phyloP scores from a whole-genome alignment of 2,329 filamentous ascomycete genomes.

The Penicillium sp. region DNA sequence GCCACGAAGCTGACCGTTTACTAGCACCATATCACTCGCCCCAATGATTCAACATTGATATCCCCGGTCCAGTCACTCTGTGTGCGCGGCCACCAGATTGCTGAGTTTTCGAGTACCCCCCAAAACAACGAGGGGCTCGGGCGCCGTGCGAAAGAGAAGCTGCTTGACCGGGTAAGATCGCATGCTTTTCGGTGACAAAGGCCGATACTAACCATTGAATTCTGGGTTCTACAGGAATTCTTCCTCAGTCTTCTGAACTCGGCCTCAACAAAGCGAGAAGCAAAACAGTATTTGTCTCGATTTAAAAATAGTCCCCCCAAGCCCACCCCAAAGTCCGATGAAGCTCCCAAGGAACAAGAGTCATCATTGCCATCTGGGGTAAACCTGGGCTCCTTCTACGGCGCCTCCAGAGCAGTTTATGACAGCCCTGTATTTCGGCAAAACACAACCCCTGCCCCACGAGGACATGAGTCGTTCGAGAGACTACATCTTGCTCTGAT shows the following conservation, averaged over 20 bases:
- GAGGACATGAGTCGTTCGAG: constrained; percentile 41
- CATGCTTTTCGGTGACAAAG: background rate
- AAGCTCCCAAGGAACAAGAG: constrained; percentile 18
- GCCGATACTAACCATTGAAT: background rate
- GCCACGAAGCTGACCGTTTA: constrained; percentile 11
- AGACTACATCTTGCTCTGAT: constrained; percentile 77
- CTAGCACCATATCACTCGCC: constrained; percentile 23
- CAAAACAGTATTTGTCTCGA: constrained; percentile 85
- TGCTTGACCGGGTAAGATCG: constrained; percentile 41
- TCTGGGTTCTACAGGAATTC: constrained; percentile 62
- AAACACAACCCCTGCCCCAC: constrained; percentile 46
- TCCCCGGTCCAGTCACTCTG: constrained; percentile 15
- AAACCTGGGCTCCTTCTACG: constrained; percentile 63
- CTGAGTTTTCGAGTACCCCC: constrained; percentile 33
- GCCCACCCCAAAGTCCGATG: constrained; percentile 34
- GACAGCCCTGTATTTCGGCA: constrained; percentile 62
- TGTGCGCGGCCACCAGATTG: constrained; percentile 27
- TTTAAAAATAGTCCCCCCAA: constrained; percentile 59
- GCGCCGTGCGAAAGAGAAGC: constrained; percentile 45
- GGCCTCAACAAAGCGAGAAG: constrained; percentile 88
- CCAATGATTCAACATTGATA: constrained; percentile 13
- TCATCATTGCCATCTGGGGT: constrained; percentile 47
- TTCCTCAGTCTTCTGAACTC: constrained; percentile 84
- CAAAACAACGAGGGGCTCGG: constrained; percentile 34
- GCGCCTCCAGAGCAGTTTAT: constrained; percentile 58